Conservation (phyloP, 2,329 filamentous ascomycete genomes). For the Calonectria henricotiae region DNA sequence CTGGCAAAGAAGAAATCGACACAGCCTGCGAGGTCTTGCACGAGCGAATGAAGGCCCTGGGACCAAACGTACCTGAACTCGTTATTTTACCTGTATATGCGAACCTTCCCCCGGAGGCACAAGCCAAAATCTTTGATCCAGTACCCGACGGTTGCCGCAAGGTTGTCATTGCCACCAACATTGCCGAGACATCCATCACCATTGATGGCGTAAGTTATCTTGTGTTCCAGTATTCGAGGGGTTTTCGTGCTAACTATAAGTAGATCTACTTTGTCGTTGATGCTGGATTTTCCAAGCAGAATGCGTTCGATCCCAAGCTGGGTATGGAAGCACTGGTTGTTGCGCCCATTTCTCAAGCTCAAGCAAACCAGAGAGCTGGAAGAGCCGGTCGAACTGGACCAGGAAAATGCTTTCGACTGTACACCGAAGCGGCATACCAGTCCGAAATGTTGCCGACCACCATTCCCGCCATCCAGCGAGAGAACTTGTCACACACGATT, state of each 20-base stretch:
- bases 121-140: slow-evolving; percentile 94
- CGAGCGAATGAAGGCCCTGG: slow-evolving; percentile 96
- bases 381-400: slow-evolving; percentile 95
- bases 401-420: slow-evolving; percentile 95
- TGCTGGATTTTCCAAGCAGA: slow-evolving; percentile 98
- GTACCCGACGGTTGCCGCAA: slow-evolving; percentile 89
- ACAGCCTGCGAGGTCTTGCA: slow-evolving; percentile 93
- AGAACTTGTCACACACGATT: slow-evolving; percentile 94
- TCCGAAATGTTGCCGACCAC: slow-evolving; percentile 97
- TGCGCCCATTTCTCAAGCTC: slow-evolving; percentile 95
- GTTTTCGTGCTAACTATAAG: neutral
- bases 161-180: slow-evolving; percentile 98
- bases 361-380: slow-evolving; percentile 94
- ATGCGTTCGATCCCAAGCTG: slow-evolving; percentile 95
- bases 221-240: neutral
- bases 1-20: slow-evolving; percentile 98
- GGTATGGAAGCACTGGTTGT: slow-evolving; percentile 98
- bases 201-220: slow-evolving; percentile 75
- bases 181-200: slow-evolving; percentile 97
- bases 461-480: slow-evolving; percentile 95
- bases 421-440: slow-evolving; percentile 95
- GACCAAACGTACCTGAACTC: slow-evolving; percentile 90
- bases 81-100: slow-evolving; percentile 98
- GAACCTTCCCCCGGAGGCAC: slow-evolving; percentile 92
- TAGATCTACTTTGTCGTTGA: slow-evolving; percentile 97